Evolutionary conservation across 2,329 filamentous ascomycete genomes (phyloP).

Genomic region (Cladosporium austrohemisphaericum): DNA sequence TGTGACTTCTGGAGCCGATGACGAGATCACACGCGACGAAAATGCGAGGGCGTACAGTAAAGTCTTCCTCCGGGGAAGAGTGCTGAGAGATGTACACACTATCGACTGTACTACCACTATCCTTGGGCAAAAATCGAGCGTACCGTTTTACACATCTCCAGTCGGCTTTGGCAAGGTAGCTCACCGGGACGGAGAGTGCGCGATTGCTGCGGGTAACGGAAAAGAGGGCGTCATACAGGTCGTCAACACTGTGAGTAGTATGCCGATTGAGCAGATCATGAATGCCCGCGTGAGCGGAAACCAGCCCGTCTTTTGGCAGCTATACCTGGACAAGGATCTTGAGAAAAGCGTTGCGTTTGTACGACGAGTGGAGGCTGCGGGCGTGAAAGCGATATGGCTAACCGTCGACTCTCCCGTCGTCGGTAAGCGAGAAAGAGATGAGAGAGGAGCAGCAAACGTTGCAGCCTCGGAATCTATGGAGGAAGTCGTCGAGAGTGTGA

Average conservation of each 20-base stretch:
- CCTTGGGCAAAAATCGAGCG: constrained; percentile 25
- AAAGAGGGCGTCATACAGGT: constrained; percentile 28
- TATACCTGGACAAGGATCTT: constrained; percentile 47
- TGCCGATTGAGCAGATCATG: constrained; percentile 30
- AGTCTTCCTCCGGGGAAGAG: constrained; percentile 43
- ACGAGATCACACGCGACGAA: constrained; percentile 41
- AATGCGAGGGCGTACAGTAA: constrained; percentile 40
- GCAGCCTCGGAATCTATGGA: neutral
- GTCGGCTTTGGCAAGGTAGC: constrained; percentile 32
- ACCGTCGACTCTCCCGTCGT: constrained; percentile 57
- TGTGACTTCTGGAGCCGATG: constrained; percentile 47
- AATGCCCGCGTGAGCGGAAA: constrained; percentile 22
- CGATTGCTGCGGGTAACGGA: constrained; percentile 27
- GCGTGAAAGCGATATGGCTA: constrained; percentile 53
- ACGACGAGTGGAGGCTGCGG: constrained; percentile 42
- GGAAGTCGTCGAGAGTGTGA: neutral
- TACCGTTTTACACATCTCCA: constrained; percentile 36
- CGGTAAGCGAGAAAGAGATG: constrained; percentile 51
- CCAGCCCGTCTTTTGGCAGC: constrained; percentile 51
- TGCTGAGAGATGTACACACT: constrained; percentile 37
- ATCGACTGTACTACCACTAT: constrained; percentile 33
- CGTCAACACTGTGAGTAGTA: constrained; percentile 28
- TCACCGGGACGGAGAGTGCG: constrained; percentile 33
- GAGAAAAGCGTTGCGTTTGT: constrained; percentile 48
- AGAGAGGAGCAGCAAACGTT: constrained; percentile 18